These are phyloP conservation scores for Schrenkiella parvula DNA, from an alignment of 345 rosid species.

Conservation along the genomic window DNA sequence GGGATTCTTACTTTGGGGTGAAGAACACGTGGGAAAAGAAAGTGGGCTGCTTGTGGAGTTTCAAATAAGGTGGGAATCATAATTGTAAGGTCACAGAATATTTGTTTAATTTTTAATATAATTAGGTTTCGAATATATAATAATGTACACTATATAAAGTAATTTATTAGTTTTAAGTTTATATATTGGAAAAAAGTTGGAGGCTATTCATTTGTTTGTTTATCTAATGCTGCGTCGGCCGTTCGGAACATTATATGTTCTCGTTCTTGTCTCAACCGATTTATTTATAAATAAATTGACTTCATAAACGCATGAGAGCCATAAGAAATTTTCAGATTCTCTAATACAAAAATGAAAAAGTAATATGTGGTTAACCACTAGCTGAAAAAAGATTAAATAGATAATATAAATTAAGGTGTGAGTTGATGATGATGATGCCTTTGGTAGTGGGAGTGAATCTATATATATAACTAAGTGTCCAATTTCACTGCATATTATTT, in stretches of 20 bases:
- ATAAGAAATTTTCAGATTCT: not conserved
- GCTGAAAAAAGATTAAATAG: not conserved
- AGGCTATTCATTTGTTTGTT: constrained; percentile 30
- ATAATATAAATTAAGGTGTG: constrained; percentile 8
- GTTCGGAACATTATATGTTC: not conserved
- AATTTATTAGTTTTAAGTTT: not conserved
- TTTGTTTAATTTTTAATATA: constrained; percentile 18
- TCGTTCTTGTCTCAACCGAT: not conserved
- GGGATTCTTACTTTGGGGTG: constrained; percentile 20
- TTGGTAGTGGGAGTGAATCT: constrained; percentile 1
- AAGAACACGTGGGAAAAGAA: constrained; percentile 12
- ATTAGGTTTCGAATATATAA: constrained; percentile 21
- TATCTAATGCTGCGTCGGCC: constrained; percentile 19
- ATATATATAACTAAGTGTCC: constrained; percentile 10
- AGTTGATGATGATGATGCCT: constrained; percentile 15
- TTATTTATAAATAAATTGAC: not conserved
- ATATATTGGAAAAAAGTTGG: not conserved
- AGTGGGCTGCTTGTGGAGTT: constrained; percentile 26
- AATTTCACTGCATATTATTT: constrained; percentile 12
- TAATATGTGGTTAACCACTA: constrained; percentile 26
- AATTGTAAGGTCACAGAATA: constrained; percentile 14
- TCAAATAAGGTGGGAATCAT: constrained; percentile 6
- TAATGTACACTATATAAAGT: constrained; percentile 24
- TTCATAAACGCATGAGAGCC: constrained; percentile 15
- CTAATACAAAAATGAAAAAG: not conserved